Conservation (phyloP, 768 basidiomycete species). For the Mrakia frigida region DNA sequence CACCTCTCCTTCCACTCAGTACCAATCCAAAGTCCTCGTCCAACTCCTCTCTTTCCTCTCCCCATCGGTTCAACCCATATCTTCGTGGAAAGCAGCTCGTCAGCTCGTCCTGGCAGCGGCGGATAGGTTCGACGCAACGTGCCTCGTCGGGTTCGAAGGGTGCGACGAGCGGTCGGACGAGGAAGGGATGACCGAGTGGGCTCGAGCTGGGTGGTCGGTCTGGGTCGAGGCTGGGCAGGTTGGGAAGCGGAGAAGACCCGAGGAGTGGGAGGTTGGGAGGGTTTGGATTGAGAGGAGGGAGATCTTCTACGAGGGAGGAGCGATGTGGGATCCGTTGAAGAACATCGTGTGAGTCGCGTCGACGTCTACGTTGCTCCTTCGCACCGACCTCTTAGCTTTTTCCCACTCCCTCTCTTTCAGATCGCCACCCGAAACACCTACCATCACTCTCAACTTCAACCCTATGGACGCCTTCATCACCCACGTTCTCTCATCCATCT, state of each 20-base stretch:
- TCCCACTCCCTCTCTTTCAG: background rate
- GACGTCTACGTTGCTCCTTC: background rate
- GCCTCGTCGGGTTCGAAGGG: slow-evolving; percentile 83
- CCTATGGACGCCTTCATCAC: slow-evolving; percentile 90
- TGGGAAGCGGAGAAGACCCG: slow-evolving; percentile 23
- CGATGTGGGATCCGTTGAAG: slow-evolving; percentile 67
- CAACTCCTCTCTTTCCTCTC: slow-evolving; percentile 73
- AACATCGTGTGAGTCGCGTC: slow-evolving; percentile 52
- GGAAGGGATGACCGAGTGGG: slow-evolving; percentile 68
- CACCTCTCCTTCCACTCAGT: slow-evolving; percentile 46
- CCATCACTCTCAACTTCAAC: slow-evolving; percentile 69
- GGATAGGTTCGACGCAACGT: slow-evolving; percentile 79
- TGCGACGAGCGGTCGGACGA: slow-evolving; percentile 73
- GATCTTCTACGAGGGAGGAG: slow-evolving; percentile 68
- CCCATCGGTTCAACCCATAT: slow-evolving; percentile 62
- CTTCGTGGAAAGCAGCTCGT: slow-evolving; percentile 59
- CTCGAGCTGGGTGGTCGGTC: slow-evolving; percentile 79
- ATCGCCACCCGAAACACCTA: background rate
- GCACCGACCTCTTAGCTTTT: slow-evolving; percentile 55
- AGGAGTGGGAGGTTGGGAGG: slow-evolving; percentile 86
- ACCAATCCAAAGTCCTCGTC: slow-evolving; percentile 64
- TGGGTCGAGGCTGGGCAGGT: slow-evolving; percentile 46
- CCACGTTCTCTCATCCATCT: slow-evolving; percentile 54
- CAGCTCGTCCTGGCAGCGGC: slow-evolving; percentile 67
- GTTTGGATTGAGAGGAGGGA: slow-evolving; percentile 95